Percentiles rank a stretch among this genome's conserved stretches.
phyloP scores from a whole-genome alignment of 164 flowering plant species.

The Berberis vulgaris region DNA sequence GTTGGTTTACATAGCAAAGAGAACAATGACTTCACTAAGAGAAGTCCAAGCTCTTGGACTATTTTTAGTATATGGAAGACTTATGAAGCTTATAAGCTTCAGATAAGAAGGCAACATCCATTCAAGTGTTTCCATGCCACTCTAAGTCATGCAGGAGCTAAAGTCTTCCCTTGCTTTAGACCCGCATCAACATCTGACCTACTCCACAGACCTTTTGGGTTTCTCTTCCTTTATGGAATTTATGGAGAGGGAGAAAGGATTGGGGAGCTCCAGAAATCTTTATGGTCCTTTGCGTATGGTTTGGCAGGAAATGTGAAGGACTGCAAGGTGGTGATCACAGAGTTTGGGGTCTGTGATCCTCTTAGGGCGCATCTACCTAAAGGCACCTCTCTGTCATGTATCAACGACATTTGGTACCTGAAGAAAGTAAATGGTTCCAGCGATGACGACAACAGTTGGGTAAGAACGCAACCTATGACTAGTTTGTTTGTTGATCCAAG shows the following conservation, averaged over 20 bases:
- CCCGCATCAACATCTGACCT: slow-evolving; percentile 12
- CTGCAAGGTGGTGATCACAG: slow-evolving; percentile 36
- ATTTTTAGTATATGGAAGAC: slow-evolving; percentile 46
- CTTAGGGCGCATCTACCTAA: slow-evolving; percentile 25
- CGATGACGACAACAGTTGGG: slow-evolving; percentile 3
- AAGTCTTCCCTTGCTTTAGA: slow-evolving; percentile 29
- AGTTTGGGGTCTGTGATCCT: slow-evolving; percentile 36
- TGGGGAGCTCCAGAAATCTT: slow-evolving; percentile 34
- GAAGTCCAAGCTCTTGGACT: slow-evolving; percentile 40
- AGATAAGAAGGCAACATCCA: slow-evolving; percentile 22
- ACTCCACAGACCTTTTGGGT: slow-evolving; percentile 30
- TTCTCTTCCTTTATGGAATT: slow-evolving; percentile 41
- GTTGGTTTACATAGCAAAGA: slow-evolving; percentile 16
- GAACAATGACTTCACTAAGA: slow-evolving; percentile 10
- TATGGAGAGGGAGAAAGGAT: slow-evolving; percentile 45
- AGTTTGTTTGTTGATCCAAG: slow-evolving; percentile 50
- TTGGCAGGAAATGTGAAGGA: slow-evolving; percentile 31
- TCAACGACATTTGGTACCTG: slow-evolving; percentile 38
- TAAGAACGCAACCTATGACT: slow-evolving; percentile 11
- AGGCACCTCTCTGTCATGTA: slow-evolving; percentile 25
- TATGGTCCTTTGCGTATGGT: slow-evolving; percentile 38
- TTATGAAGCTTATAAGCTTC: slow-evolving; percentile 30
- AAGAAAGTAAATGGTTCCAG: slow-evolving; percentile 23
- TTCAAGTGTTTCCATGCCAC: slow-evolving; percentile 20
- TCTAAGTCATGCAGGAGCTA: slow-evolving; percentile 25